Evolutionary conservation across 805 yeast species (phyloP).

Genomic region (Saitoella complicata): DNA sequence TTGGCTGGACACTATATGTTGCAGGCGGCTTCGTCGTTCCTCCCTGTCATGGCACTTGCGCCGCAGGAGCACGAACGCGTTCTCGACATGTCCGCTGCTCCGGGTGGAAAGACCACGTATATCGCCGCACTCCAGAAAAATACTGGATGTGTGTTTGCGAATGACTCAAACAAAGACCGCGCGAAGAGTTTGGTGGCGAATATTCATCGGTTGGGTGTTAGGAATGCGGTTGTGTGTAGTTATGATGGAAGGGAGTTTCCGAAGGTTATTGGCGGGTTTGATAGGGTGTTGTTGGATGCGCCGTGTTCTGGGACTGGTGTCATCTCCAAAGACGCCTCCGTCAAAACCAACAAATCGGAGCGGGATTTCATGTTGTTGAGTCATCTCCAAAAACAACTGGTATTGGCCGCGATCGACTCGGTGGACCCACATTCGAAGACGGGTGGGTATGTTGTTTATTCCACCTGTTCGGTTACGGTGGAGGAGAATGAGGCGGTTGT

Average conservation of each 20-base stretch:
- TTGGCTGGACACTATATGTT: conserved; percentile 93
- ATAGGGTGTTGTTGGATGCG: conserved; percentile 86
- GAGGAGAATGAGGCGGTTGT: conserved; percentile 98
- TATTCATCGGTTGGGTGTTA: conserved; percentile 92
- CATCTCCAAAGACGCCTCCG: conserved; percentile 90
- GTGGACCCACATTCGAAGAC: conserved; percentile 84
- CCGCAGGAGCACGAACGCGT: conserved; percentile 96
- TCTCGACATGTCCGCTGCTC: conserved; percentile 98
- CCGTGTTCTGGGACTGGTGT: conserved; percentile 99
- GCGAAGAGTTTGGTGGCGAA: conserved; percentile 93
- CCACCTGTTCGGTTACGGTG: conserved; percentile 96
- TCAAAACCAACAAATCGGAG: conserved; percentile 83
- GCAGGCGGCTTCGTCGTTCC: conserved; percentile 95
- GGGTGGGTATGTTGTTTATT: conserved; percentile 89
- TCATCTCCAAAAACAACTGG: conserved; percentile 84
- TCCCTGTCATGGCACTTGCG: conserved; percentile 93
- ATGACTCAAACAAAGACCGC: conserved; percentile 91
- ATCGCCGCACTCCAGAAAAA: conserved; percentile 93
- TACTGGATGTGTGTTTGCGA: conserved; percentile 94
- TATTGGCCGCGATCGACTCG: conserved; percentile 90
- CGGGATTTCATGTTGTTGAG: conserved; percentile 95
- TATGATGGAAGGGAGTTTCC: conserved; percentile 98
- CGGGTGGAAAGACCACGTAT: conserved; percentile 97
- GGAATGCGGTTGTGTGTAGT: conserved; percentile 89
- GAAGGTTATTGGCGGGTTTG: conserved; percentile 95